Evolutionary conservation across 345 rosid species (phyloP), one percentile per base, ranked within the genome.

Genomic region (Psidium guajava): DNA sequence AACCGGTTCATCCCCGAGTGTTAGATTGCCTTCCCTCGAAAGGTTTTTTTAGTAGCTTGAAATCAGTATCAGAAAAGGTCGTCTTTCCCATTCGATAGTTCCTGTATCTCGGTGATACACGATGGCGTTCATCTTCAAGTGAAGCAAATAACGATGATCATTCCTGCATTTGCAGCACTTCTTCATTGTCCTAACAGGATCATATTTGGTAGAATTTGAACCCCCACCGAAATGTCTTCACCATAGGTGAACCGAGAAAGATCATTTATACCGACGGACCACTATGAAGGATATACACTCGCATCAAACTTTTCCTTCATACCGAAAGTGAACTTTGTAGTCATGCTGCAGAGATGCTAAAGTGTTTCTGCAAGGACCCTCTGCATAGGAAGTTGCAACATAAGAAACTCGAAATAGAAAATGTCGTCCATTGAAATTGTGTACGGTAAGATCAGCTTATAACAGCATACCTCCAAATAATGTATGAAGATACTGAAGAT

Each of bases 321-420:
- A 96, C 86, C 89, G 94, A 93, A 96, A 97, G 88, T 95, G 92
- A 87, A 89, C 85, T 87, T 92, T 93, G 92, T 94, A 92, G 85
- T 96, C 99, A 74, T 93, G 95, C 89, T 91, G 96, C 95, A 97
- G 87, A 69, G 85, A 82, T 64, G 96, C 91, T 84, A 97, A 87
- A 22, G 93, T 91, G 89, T 90, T 95, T 85, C 99, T 90, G 93
- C 99, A 95, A 82, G 99, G 97, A 87, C 98, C 98, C 93, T 97
- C 99, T 95, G 91, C 92, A 90, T 87, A 86, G 61, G 28, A 53
- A 75, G 83, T 50, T n/a, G 40, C 47, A 85, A 22, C 83, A 82
- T 42, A 59, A 77, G 42, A 83, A 54, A 28, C 56, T 88, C 55
- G 87, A 84, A 52, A 25, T 9, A 5, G 24, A 82, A 74, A 40